phyloP scores from a whole-genome alignment of 2,329 filamentous ascomycete genomes.

The Coniosporium tulheliwenetii region DNA sequence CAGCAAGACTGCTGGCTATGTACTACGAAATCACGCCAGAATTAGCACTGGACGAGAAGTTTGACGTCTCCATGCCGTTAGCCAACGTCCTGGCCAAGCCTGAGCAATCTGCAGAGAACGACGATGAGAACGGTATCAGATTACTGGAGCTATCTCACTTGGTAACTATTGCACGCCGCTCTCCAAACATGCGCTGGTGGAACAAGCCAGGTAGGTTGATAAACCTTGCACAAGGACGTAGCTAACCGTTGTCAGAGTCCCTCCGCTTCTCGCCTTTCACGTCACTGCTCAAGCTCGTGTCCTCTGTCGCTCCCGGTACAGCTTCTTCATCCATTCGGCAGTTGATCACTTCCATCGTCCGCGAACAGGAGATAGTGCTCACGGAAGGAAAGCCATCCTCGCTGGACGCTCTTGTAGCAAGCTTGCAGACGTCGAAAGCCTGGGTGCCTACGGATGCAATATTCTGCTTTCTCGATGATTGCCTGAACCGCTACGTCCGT shows the following conservation, averaged over 20 bases:
- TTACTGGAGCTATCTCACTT: constrained; percentile 68
- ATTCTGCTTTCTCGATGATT: constrained; percentile 69
- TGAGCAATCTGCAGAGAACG: constrained; percentile 22
- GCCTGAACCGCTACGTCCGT: constrained; percentile 56
- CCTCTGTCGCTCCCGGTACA: constrained; percentile 32
- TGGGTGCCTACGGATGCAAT: constrained; percentile 27
- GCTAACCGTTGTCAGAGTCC: constrained; percentile 26
- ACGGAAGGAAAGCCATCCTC: constrained; percentile 20
- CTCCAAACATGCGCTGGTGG: constrained; percentile 83
- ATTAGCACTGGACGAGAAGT: constrained; percentile 65
- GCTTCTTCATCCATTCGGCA: constrained; percentile 35
- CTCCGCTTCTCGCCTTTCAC: constrained; percentile 54
- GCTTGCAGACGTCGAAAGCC: constrained; percentile 21
- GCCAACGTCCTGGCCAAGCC: constrained; percentile 50
- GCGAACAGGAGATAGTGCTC: constrained; percentile 52
- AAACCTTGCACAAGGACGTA: neutral
- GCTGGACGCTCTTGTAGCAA: constrained; percentile 31
- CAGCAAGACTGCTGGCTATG: constrained; percentile 63
- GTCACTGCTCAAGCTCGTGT: constrained; percentile 47
- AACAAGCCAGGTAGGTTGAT: constrained; percentile 41
- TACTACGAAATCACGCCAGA: constrained; percentile 76
- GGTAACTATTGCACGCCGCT: constrained; percentile 63
- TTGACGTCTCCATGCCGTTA: constrained; percentile 71
- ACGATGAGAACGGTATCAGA: constrained; percentile 39
- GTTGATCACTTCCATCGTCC: constrained; percentile 44